Base-by-base conservation (phyloP, 83 land plant genomes). In the Diphasiastrum complanatum region DNA sequence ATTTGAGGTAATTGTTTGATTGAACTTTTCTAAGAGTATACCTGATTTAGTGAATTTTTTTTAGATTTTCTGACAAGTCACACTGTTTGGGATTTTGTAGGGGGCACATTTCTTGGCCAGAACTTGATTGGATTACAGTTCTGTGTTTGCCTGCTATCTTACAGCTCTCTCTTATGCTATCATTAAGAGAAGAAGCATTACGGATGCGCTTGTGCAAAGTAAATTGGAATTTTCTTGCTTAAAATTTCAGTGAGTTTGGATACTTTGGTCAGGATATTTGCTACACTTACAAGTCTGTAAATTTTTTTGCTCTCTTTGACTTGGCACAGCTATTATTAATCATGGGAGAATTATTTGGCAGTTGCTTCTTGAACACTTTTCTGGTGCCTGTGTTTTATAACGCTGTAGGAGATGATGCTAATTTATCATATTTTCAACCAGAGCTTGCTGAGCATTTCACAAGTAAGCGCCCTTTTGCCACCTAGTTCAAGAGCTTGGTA, bases 141-240 rank as follows among this genome's bases (percentile, higher is more conserved):
- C 88, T 88, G 23, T 85, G 88, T 73, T 76, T 88, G 55, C 88
- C 82, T 45, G 67, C 65, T 49, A 67, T 92, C 64, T 73, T 92
- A 59, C 83, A 81, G 65, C 81, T 92, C 36, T 70, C 85, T 20
- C 80, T 82, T 46, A 66, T 88, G 67, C 72, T 92, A 35, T 78
- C 96, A 45, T 77, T 74, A 19, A 85, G 85, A 66, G 98, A 92
- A 61, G 98, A 92, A 56, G 78, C 71, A 51, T 63, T 92, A 16
- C 79, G 98, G 58, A 81, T 65, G 24, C 74, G 79, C 57, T 57
- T 81, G 0, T 76, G 84, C 2, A 82, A 87, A 90, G 97, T 91
- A 41, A 26, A 51, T 24, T 2, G 24, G 30, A 47, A 38, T 22
- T 62, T 62, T 11, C 51, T 52, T 3, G 33, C 18, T 50, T 26